Base-by-base conservation (phyloP, 192 early-diverging fungal genomes). In the Backusella australiensis region DNA sequence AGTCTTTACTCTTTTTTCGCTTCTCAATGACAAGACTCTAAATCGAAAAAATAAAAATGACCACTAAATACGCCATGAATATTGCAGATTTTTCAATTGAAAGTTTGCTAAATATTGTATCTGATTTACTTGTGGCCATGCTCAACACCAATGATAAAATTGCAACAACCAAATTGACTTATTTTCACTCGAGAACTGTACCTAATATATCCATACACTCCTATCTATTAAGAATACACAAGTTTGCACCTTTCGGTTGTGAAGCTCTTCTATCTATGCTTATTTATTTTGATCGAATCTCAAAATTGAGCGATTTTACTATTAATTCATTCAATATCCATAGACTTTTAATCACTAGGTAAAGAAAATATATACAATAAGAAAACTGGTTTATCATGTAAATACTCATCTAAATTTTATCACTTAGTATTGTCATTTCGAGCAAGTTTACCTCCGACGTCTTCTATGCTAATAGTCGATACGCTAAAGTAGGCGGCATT, bases 401-500 rank as follows among this genome's bases (percentile, higher is more conserved):
- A 21, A 63, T 63, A 63, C 56, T 63, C 26, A 63, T 14, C 3
- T 63, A 63, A 8, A 11, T 69, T 14, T 44, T 34, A 66, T 77
- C 44, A 39, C 59, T 56, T 67, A 88, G 87, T 38, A 86, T 94
- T 29, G 85, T 90, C 23, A 85, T 93, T 9, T 90, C 92, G 6
- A 86, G 86, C 68, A 94, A 94, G 76, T 92, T 92, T 67, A 86
- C 85, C 36, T 92, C 90, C 1, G 93, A 94, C 78, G 82, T 91
- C 0, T 93, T 92, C 67, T 90, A 89, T 76, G 86, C 87, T 44
- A 94, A 93, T 74, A 80, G 88, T 26, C 89, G 89, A 34, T 94
- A 94, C 80, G 88, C 92, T 12, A 86, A 90, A 86, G 92, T 94
- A 17, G 93, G 93, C 35, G 93, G 93, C 1, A 82, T 94, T 17